Evolutionary conservation across 257 asterid genomes (phyloP).

Genomic region (Solanum infundibuliforme): DNA sequence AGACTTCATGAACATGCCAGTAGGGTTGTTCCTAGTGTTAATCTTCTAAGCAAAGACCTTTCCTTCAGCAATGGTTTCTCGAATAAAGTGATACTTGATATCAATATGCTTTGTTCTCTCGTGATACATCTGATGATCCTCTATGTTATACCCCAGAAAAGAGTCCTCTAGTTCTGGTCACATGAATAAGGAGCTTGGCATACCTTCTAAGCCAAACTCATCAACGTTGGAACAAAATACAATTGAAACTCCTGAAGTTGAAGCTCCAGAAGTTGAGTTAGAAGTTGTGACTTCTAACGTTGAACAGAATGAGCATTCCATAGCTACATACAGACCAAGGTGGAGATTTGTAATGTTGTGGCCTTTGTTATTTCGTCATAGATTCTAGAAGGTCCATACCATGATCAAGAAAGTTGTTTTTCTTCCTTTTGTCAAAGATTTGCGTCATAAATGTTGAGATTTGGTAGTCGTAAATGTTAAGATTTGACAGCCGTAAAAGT

Average conservation of each 20-base stretch:
- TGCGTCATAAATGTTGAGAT: background rate
- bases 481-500: background rate
- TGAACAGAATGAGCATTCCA: background rate
- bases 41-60: background rate
- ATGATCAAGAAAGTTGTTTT: background rate
- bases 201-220: background rate
- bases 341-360: background rate
- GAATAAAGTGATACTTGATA: background rate
- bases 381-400: background rate
- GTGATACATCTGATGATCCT: background rate
- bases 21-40: background rate
- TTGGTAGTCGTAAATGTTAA: background rate
- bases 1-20: background rate
- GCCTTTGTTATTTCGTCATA: background rate
- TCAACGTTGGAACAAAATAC: background rate
- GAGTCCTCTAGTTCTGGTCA: background rate
- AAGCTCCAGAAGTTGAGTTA: background rate
- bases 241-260: background rate
- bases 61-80: background rate
- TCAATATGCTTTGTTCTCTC: background rate
- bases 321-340: background rate
- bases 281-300: background rate
- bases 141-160: background rate
- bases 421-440: background rate
- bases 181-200: background rate